Base-by-base conservation (phyloP, 192 early-diverging fungal species). In the Coemansia sp. region DNA sequence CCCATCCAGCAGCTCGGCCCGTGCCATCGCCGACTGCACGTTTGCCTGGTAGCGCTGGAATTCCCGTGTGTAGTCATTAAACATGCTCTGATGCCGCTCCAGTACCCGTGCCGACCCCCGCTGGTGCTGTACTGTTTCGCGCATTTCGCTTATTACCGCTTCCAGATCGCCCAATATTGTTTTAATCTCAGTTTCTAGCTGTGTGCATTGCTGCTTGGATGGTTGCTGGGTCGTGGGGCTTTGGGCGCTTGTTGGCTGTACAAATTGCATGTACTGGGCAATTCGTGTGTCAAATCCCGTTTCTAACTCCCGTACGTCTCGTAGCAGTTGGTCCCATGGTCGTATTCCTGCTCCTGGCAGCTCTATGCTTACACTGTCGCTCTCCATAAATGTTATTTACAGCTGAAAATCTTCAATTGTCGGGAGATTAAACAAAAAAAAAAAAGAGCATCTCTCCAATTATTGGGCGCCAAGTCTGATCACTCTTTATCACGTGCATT, bases 251-350 rank as follows among this genome's bases (percentile, higher is more conserved):
- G 72, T 50, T 30, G 72, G 72, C 59, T 65, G 65, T 12, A 75
- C 72, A 61, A 65, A 75, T 45, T 60, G 57, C 72, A 75, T 75
- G 55, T 75, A 75, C 15, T 69, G 61, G 6, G 72, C 72, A 30
- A 75, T 75, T 14, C 54, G 72, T 35, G 58, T 65, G 55, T 75
- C 72, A 48, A 75, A 75, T 28, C 62, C 57, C 59, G 58, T 65
- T 46, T 75, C 72, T 16, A 75, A 44, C 20, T 75, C 72, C 15
- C 72, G 72, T 40, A 75, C 72, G 43, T 75, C 72, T 8, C 59
- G 57, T 31, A 75, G 46, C 16, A 75, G 50, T 23, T 75, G 72
- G n/a, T 75, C 72, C 72, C 72, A 75, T 1, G 72, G 72, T 33
- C 72, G 65, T 12, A 64, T 50, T 20, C 72, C 66, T 13, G 72